phyloP scores from a whole-genome alignment of 768 basidiomycete genomes.

The Suillus luteus region DNA sequence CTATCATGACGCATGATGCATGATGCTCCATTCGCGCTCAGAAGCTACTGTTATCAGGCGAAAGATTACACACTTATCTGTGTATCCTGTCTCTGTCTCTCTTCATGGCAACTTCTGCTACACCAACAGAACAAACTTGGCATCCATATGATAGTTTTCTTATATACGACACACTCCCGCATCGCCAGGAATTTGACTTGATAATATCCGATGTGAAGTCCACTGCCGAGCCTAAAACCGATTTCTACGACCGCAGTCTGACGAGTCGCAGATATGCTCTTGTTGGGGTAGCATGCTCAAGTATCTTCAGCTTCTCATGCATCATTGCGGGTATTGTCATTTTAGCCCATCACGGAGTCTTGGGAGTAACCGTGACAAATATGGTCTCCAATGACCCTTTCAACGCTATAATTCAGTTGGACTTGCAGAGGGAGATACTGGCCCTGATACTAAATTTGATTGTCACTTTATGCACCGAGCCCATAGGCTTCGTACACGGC shows the following conservation, averaged over 20 bases:
- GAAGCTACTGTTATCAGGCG: background rate
- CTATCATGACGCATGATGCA: background rate
- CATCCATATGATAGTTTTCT: background rate
- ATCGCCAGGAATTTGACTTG: constrained; percentile 20
- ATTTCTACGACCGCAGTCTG: constrained; percentile 32
- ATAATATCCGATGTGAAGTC: constrained; percentile 22
- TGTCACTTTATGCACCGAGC: constrained; percentile 31
- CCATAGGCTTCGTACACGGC: constrained; percentile 32
- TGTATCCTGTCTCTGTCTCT: background rate
- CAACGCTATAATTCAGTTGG: background rate
- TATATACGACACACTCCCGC: background rate
- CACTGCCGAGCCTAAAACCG: constrained; percentile 20
- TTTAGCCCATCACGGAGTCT: constrained; percentile 17
- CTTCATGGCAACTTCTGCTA: background rate
- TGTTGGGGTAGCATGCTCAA: constrained; percentile 26
- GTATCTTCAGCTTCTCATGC: constrained; percentile 26
- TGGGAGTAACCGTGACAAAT: background rate
- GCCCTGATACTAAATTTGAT: constrained; percentile 30
- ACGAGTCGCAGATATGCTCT: constrained; percentile 26
- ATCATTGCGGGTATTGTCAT: constrained; percentile 27
- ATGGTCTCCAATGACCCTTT: no score
- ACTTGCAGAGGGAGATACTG: constrained; percentile 23
- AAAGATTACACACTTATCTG: no score
- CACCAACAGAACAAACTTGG: background rate
- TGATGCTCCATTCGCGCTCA: background rate